Evolutionary conservation across 1,139 yeast species (phyloP), one percentile per base, ranked within the genome.

Genomic region (Diutina pseudorugosa): DNA sequence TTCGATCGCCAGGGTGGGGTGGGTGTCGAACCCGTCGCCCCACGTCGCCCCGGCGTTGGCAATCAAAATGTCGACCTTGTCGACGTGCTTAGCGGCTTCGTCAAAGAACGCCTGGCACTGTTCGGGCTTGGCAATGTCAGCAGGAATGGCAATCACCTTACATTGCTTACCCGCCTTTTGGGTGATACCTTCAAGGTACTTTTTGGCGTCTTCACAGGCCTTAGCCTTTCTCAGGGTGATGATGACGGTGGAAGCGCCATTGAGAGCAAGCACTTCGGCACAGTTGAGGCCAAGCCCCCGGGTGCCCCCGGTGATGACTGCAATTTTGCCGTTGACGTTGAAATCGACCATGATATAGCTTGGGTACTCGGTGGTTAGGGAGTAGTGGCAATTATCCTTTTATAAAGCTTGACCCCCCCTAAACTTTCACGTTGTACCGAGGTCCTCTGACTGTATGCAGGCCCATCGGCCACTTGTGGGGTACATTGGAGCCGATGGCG

Each of bases 1-100:
- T 57, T 75, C 79, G 58, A 85, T 68, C 0, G 88, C 90, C 3
- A 68, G 56, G 47, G 80, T 80, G 1, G 88, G 82, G 61, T 85
- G 91, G 4, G 69, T 69, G 48, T 73, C 83, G 54, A 85, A 67
- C 33, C 77, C 78, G 4, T 82, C 85, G 36, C 91, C 93, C 93
- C 93, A 85, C 16, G 85, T 69, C 11, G 91, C 90, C 51, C 94
- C 94, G 14, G 93, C 93, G 60, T 85, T 85, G 55, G 91, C 89
- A 59, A 83, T 72, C 57, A 85, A 71, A 56, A 85, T 82, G 62
- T 85, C 82, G 40, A 83, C 73, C 60, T 73, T 71, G 43, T 68
- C 67, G 20, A 74, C 74, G 47, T 66, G 67, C 54, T 68, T 65
- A 42, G 66, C 56, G 30, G 80, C 77, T 50, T 72, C 75, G 8